Conservation (phyloP, 495 filamentous ascomycete species). For the Pseudomonodictys pantanalensis region DNA sequence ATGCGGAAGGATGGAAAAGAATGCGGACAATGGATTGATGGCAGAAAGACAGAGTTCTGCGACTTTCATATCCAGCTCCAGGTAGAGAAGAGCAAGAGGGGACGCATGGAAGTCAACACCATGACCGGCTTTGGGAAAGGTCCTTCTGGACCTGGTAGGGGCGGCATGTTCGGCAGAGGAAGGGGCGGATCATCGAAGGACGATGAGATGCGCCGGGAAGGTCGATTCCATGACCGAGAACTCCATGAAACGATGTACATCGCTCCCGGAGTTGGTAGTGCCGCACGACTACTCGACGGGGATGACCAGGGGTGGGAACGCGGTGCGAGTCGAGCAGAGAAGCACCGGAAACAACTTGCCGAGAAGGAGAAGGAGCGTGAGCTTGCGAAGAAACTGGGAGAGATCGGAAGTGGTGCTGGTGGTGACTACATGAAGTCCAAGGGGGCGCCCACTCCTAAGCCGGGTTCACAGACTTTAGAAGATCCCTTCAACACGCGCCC, state of each 20-base stretch:
- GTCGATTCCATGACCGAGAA: constrained; percentile 56
- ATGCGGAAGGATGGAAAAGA: constrained; percentile 77
- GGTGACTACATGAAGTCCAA: constrained; percentile 64
- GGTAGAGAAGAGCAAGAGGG: constrained; percentile 64
- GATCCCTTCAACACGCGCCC: neutral
- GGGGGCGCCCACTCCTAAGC: neutral
- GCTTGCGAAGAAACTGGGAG: constrained; percentile 66
- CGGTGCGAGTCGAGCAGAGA: constrained; percentile 60
- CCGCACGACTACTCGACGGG: constrained; percentile 67
- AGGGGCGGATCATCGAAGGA: constrained; percentile 27
- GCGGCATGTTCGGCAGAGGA: constrained; percentile 37
- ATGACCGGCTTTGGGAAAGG: constrained; percentile 46
- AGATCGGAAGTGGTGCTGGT: constrained; percentile 64
- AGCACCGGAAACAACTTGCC: constrained; percentile 63
- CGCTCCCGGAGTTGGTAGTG: constrained; percentile 43
- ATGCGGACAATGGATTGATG: constrained; percentile 84
- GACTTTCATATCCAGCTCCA: constrained; percentile 85
- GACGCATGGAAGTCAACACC: constrained; percentile 78
- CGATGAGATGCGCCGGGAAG: constrained; percentile 45
- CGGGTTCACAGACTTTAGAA: neutral
- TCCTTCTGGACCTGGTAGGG: constrained; percentile 10
- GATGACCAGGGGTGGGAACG: constrained; percentile 56
- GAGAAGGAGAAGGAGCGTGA: constrained; percentile 77
- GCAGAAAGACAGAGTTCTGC: constrained; percentile 82
- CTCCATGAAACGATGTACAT: constrained; percentile 39